phyloP scores from a whole-genome alignment of 2,329 filamentous ascomycete genomes.

The Hypoxylon sp. region DNA sequence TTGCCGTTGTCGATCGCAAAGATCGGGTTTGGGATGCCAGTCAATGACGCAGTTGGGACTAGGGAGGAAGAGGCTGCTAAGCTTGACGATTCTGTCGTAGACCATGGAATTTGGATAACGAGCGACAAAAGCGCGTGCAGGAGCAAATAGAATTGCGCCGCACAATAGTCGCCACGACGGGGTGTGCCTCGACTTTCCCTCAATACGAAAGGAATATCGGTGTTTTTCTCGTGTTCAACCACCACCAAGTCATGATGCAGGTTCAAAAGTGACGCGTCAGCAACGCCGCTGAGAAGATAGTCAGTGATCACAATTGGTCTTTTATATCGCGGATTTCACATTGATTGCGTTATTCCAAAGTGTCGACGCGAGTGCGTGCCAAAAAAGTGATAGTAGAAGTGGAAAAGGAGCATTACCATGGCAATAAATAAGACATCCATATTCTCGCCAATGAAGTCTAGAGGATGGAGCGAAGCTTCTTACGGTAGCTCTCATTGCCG shows the following conservation, averaged over 20 bases:
- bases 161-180: constrained; percentile 31
- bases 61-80: constrained; percentile 32
- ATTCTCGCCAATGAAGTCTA: constrained; percentile 28
- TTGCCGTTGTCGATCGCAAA: constrained; percentile 39
- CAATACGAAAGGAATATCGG: constrained; percentile 37
- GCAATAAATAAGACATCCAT: constrained; percentile 24
- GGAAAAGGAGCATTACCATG: constrained; percentile 14
- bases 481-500: constrained; percentile 31
- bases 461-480: constrained; percentile 34
- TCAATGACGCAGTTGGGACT: constrained; percentile 37
- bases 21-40: constrained; percentile 34
- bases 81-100: constrained; percentile 37
- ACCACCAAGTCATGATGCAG: constrained; percentile 19
- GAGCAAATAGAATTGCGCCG: constrained; percentile 26
- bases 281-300: constrained; percentile 28
- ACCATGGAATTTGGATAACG: constrained; percentile 32
- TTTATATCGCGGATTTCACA: constrained; percentile 10
- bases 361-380: constrained; percentile 12
- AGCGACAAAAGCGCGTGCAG: constrained; percentile 24
- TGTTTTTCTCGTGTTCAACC: constrained; percentile 33
- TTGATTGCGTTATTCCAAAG: constrained; percentile 24
- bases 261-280: constrained; percentile 37
- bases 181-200: constrained; percentile 13
- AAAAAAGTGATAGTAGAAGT: constrained; percentile 8
- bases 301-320: constrained; percentile 12